Evolutionary conservation across 1,284 basidiomycete genomes (phyloP), one percentile per base, ranked within the genome.

Genomic region (Phylloporus sp.): DNA sequence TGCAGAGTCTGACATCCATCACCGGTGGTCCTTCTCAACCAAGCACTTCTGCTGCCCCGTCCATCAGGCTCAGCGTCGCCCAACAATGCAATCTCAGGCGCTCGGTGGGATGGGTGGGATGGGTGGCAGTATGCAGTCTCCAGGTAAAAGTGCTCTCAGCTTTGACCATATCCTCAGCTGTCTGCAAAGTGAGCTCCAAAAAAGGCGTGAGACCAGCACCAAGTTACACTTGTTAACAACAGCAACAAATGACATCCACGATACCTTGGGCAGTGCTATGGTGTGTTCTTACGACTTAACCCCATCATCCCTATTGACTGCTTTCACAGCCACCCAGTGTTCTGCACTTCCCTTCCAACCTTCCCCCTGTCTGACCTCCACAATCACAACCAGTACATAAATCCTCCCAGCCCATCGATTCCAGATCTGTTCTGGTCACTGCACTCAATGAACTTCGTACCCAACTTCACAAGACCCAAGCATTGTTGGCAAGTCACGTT

Each of bases 171-270:
- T 96, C 70, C 83, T 95, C 62, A 91, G 84, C 71, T 87, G 91
- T 57, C 81, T 94, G 4, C 92, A 99, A 82, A 91, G 90, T 72
- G 97, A 99, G 78, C 88, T 99, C 45, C 92, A 94, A 81, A 97
- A 97, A 82, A 97, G 95, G 77, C 90, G 95, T 25, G 96, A 99
- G 77, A 97, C 96, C 0, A 94, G 95, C n/a, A 86, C 90, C 2
- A 97, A 99, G 78, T 85, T 99, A 7, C 90, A 91, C 73, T 88
- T 88, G 0, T 83, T 99, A 52, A 92, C 89, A 27, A 87, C 87
- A n/a, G 87, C 93, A 2, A 95, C 99, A 88, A 90, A 85, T 59
- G 96, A 98, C 47, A 95, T 99, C 59, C 93, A 96, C 70, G 96
- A 98, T 73, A 96, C 95, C 0, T 85, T 99, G 4, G 94, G 94